Evolutionary conservation across 1,284 basidiomycete genomes (phyloP), one percentile per base, ranked within the genome.

Genomic region (Vanrija sp.): DNA sequence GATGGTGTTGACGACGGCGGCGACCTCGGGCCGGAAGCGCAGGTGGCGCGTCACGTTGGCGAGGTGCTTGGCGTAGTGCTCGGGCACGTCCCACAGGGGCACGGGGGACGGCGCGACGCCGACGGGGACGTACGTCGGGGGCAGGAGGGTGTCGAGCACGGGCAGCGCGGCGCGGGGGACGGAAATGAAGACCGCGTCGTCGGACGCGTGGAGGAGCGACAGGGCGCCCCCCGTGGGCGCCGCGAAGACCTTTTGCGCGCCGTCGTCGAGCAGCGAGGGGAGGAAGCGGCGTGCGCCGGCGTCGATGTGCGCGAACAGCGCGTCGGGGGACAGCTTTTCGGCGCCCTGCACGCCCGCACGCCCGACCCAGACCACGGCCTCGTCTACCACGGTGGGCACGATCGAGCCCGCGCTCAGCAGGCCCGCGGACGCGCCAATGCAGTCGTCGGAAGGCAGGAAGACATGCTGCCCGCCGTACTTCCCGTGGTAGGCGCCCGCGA

Each of bases 1-100:
- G 83, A 88, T 56, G 79, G 84, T 65, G 7, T 83, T 80, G 25
- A 91, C 46, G 43, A 76, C 63, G 28, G 49, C 57, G 51, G 72
- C 69, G 18, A 76, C 55, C 48, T 61, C 51, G 38, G 74, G 58
- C 7, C 65, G 63, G 52, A 73, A 75, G 48, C 65, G 64, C 34
- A 77, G 63, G 34, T 64, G 40, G n/a, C 58, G 46, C 7, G 74
- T 77, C 50, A 77, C 52, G 25, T 76, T 71, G 4, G 64, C 67
- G 19, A 78, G 66, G 58, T 72, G 60, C 38, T 67, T 60, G 19
- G 66, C 67, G 46, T 69, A 64, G 19, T 68, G 49, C 23, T 63
- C 40, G 1, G 68, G 71, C 1, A 76, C 69, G 6, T 55, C 53
- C 43, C 51, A 58, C n/a, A 46, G 40, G 8, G 48, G 49, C 8